These are phyloP conservation scores for Omphalea diandra DNA, from an alignment of 441 rosid species.

Conservation along the genomic window DNA sequence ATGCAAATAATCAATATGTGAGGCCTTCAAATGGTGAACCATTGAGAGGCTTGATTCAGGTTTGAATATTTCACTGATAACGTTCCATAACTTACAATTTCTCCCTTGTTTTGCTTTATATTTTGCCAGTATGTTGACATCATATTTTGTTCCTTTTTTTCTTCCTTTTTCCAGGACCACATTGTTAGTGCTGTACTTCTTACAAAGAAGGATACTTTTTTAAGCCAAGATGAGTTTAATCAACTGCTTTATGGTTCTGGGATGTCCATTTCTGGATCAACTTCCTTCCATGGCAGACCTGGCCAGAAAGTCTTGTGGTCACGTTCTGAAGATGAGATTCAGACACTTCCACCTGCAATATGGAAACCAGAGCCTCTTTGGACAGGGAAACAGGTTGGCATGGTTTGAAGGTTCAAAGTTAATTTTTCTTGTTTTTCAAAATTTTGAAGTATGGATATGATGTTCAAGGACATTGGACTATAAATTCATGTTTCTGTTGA, in stretches of 20 bases:
- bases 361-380: slow-evolving; percentile 91
- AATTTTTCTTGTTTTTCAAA: neutral
- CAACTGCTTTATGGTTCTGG: slow-evolving; percentile 93
- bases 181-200: slow-evolving; percentile 87
- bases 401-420: neutral
- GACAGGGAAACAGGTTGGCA: slow-evolving; percentile 97
- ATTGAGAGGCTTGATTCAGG: slow-evolving; percentile 94
- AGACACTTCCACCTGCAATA: slow-evolving; percentile 59
- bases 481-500: neutral
- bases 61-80: slow-evolving; percentile 26
- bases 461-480: neutral
- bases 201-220: slow-evolving; percentile 89
- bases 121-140: slow-evolving; percentile 9
- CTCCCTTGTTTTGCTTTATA: slow-evolving; percentile 20
- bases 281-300: slow-evolving; percentile 51
- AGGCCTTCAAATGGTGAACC: slow-evolving; percentile 97
- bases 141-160: slow-evolving; percentile 7
- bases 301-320: slow-evolving; percentile 66
- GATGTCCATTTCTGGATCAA: slow-evolving; percentile 44
- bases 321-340: slow-evolving; percentile 51
- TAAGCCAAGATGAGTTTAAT: slow-evolving; percentile 63
- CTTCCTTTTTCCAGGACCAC: slow-evolving; percentile 70
- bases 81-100: neutral
- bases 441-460: neutral
- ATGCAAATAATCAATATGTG: slow-evolving; percentile 97